These are phyloP conservation scores for Panellus pusillus DNA, from an alignment of 768 basidiomycete genomes.

Conservation along the genomic window DNA sequence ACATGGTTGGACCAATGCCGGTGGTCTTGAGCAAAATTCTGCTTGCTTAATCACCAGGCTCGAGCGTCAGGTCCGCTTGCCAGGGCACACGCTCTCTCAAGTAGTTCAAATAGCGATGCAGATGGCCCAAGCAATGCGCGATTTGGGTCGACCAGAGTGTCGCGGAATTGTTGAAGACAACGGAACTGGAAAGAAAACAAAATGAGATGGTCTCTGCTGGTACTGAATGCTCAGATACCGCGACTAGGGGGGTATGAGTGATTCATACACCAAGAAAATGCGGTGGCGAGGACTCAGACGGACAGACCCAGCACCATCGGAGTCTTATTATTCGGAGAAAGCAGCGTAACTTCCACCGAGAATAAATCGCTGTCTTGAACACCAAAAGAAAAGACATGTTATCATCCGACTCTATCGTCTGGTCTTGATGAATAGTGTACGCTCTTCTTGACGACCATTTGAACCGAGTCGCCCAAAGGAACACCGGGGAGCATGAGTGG, in stretches of 20 bases:
- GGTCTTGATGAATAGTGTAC: constrained; percentile 11
- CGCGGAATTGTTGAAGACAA: constrained; percentile 18
- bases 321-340: too few species aligned
- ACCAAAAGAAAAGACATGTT: constrained; percentile 11
- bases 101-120: constrained; percentile 50
- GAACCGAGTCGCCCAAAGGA: constrained; percentile 8
- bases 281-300: constrained; percentile 11
- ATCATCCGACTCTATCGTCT: constrained; percentile 10
- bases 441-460: constrained; percentile 16
- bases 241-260: too few species aligned
- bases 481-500: constrained; percentile 13
- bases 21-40: constrained; percentile 35
- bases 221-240: not conserved
- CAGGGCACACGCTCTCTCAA: constrained; percentile 47
- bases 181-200: constrained; percentile 1
- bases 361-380: not conserved
- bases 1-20: constrained; percentile 40
- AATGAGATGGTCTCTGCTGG: not conserved
- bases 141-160: constrained; percentile 14
- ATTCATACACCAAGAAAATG: constrained; percentile 16
- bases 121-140: constrained; percentile 23
- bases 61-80: constrained; percentile 47
- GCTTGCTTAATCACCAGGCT: constrained; percentile 40
- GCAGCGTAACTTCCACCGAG: constrained; percentile 1
- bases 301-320: constrained; percentile 8